These are phyloP conservation scores for Thalassiosira hispida DNA, from an alignment of 352 stramenopile species.

Conservation along the genomic window DNA sequence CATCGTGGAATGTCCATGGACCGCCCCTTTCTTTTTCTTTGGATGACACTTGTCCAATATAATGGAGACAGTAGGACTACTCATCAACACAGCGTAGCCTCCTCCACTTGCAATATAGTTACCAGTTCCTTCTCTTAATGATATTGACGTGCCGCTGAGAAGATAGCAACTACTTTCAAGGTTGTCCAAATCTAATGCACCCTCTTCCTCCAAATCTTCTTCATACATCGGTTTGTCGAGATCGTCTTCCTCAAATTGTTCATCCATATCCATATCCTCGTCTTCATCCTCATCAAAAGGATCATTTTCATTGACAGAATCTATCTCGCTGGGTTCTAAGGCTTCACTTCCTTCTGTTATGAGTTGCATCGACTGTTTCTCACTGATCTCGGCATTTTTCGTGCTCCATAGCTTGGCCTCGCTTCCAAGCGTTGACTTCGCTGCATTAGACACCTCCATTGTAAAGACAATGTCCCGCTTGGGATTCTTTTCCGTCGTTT, in stretches of 20 bases:
- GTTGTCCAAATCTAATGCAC: slow-evolving; percentile 10
- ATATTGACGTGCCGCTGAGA: slow-evolving; percentile 24
- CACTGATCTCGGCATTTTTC: not conserved
- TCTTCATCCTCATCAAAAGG: slow-evolving; percentile 32
- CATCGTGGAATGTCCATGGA: slow-evolving; percentile 31
- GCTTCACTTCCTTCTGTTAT: not conserved
- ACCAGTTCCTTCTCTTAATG: slow-evolving; percentile 32
- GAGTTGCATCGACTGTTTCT: not conserved
- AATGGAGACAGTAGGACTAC: slow-evolving; percentile 47
- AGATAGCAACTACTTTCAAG: slow-evolving; percentile 22
- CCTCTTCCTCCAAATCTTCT: slow-evolving; percentile 17
- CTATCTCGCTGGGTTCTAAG: slow-evolving; percentile 9
- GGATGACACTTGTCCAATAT: slow-evolving; percentile 67
- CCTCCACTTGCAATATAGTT: slow-evolving; percentile 69
- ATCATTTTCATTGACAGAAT: slow-evolving; percentile 29
- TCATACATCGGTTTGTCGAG: slow-evolving; percentile 31
- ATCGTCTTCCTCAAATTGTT: slow-evolving; percentile 29
- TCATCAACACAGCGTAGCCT: slow-evolving; percentile 78
- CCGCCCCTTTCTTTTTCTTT: slow-evolving; percentile 41
- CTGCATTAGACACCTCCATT: slow-evolving; percentile 67
- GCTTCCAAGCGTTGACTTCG: slow-evolving; percentile 31
- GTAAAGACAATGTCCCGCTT: slow-evolving; percentile 43
- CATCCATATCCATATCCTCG: slow-evolving; percentile 51
- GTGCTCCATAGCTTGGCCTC: slow-evolving; percentile 55
- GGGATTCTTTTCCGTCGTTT: slow-evolving; percentile 20